Evolutionary conservation across 208 protist species (phyloP).

Genomic region (Angomonas deanei): DNA sequence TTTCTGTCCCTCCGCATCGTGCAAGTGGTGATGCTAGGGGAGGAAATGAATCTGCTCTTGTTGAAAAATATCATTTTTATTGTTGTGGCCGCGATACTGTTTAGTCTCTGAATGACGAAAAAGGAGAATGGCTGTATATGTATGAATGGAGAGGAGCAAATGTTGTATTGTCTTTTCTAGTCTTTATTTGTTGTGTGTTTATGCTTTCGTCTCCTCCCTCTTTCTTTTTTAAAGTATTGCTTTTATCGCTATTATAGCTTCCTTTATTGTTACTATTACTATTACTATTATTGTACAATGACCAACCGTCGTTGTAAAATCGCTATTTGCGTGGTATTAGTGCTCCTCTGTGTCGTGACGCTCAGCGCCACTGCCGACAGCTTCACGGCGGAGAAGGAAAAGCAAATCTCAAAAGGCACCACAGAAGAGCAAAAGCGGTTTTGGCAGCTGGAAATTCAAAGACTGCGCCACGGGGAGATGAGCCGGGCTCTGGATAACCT

Average conservation of each 20-base stretch:
- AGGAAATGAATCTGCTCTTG: background rate
- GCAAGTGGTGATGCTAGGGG: background rate
- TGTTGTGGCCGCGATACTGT: background rate
- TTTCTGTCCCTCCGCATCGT: background rate
- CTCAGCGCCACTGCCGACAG: background rate
- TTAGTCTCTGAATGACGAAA: too few relatives aligned
- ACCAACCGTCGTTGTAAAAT: background rate
- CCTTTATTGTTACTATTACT: too few relatives aligned
- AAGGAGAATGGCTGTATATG: too few relatives aligned
- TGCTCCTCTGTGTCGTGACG: background rate
- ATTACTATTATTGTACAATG: too few relatives aligned
- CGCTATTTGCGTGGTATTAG: background rate
- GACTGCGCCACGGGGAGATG: constrained; percentile 36
- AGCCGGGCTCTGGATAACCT: constrained; percentile 25
- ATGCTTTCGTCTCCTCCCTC: background rate
- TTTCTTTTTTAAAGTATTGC: background rate
- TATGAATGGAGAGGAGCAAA: background rate
- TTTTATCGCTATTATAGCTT: too few relatives aligned
- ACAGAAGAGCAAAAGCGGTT: constrained; percentile 60
- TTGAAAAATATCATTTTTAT: background rate
- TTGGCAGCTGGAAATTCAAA: constrained; percentile 42
- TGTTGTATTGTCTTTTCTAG: background rate
- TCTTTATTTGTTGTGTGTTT: background rate
- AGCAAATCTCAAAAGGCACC: constrained; percentile 30
- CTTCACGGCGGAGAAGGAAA: constrained; percentile 1